These are phyloP conservation scores for Hanseniaspora lachancei DNA, from an alignment of 805 yeast species.

Conservation along the genomic window DNA sequence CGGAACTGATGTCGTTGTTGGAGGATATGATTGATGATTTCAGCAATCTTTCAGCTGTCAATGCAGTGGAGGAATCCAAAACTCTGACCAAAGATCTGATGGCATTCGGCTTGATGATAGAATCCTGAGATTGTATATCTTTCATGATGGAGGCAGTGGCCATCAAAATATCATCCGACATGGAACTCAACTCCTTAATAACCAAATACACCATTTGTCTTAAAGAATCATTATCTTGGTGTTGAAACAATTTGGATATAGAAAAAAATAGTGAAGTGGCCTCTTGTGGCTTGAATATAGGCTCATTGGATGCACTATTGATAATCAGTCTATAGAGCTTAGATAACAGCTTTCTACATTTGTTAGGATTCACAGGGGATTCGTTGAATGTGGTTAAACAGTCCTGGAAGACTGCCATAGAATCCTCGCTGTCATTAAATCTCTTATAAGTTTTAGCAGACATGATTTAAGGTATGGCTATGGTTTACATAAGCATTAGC, in stretches of 20 bases:
- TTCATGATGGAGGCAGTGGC: conserved; percentile 97
- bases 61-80: conserved; percentile 79
- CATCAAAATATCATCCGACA: conserved; percentile 89
- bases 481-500: not conserved
- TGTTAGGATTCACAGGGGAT: conserved; percentile 74
- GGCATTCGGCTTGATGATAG: conserved; percentile 83
- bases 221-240: conserved; percentile 64
- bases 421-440: conserved; percentile 76
- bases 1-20: conserved; percentile 77
- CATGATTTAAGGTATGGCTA: conserved; percentile 32
- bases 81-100: conserved; percentile 83
- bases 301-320: conserved; percentile 1
- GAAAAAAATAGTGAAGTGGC: conserved; percentile 88
- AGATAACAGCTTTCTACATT: conserved; percentile 72
- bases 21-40: conserved; percentile 85
- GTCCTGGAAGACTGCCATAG: conserved; percentile 94
- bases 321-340: conserved; percentile 62
- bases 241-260: conserved; percentile 87
- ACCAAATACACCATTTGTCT: conserved; percentile 91
- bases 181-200: conserved; percentile 74
- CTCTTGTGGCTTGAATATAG: conserved; percentile 67
- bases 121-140: conserved; percentile 84
- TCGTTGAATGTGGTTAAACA: conserved; percentile 87
- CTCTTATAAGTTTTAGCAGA: conserved; percentile 75
- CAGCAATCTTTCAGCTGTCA: conserved; percentile 82